phyloP scores from a whole-genome alignment of 2,329 filamentous ascomycete species.

The Exophiala bonariae region DNA sequence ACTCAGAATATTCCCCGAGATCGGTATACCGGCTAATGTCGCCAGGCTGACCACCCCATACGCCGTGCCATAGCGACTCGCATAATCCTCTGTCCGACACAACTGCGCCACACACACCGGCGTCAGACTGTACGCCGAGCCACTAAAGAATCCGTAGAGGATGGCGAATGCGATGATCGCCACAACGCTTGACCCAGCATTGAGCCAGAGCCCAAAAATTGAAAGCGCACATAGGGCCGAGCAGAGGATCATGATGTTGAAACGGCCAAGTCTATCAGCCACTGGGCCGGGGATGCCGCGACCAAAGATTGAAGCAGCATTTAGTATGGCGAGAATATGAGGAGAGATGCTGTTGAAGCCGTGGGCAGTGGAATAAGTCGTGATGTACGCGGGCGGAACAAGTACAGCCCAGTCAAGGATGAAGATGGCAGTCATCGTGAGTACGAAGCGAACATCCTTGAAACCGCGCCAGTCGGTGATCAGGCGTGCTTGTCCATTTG shows the following conservation, averaged over 20 bases:
- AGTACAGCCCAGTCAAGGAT: conserved; percentile 5
- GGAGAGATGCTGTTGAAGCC: conserved; percentile 56
- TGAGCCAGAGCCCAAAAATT: no score
- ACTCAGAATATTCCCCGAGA: conserved; percentile 59
- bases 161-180: conserved; percentile 55
- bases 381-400: conserved; percentile 4
- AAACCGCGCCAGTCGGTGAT: conserved; percentile 1
- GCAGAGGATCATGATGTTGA: conserved; percentile 73
- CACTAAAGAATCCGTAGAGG: conserved; percentile 77
- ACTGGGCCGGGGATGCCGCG: conserved; percentile 75
- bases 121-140: conserved; percentile 75
- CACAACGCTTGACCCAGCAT: no score
- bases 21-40: conserved; percentile 66
- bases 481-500: no score
- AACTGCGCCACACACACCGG: conserved; percentile 81
- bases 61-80: conserved; percentile 78
- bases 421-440: conserved; percentile 4
- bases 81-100: conserved; percentile 77
- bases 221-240: no score
- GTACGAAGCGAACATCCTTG: conserved; percentile 1
- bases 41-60: conserved; percentile 81
- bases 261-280: conserved; percentile 75
- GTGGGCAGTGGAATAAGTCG: not conserved
- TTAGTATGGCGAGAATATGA: conserved; percentile 77
- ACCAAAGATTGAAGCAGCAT: conserved; percentile 75